A percentile compares a stretch with the other conserved stretches of the same genome.
phyloP scores from a whole-genome alignment of 2,329 filamentous ascomycete genomes.

The Talaromyces funiculosus region DNA sequence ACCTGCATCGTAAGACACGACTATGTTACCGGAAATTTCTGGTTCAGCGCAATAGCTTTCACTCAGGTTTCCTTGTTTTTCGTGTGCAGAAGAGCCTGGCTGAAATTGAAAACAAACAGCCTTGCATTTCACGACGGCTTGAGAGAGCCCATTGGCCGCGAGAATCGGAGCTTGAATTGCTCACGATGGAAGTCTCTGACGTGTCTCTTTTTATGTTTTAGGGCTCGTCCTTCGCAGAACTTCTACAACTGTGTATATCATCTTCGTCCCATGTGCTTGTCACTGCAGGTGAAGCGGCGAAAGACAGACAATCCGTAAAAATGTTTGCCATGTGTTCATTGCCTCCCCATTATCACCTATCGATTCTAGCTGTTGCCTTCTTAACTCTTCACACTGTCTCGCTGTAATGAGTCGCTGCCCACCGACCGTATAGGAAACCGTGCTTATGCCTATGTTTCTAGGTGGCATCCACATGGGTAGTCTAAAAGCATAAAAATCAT shows the following conservation, averaged over 20 bases:
- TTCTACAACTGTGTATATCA: not conserved
- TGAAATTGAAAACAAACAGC: slow-evolving; percentile 1
- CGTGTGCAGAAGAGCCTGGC: not conserved
- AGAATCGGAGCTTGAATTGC: not conserved
- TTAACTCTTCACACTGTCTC: not conserved
- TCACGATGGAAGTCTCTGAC: not conserved
- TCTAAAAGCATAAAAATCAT: not conserved
- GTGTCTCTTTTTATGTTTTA: not conserved
- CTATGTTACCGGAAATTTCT: not conserved
- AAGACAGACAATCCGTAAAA: not conserved
- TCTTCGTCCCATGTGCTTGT: not conserved
- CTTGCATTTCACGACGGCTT: slow-evolving; percentile 21
- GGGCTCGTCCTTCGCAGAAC: not conserved
- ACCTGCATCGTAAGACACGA: not conserved
- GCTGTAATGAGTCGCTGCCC: not conserved
- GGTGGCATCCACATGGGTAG: no score
- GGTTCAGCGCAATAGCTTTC: not conserved
- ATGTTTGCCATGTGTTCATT: not conserved
- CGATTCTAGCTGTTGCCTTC: no score
- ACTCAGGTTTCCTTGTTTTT: not conserved
- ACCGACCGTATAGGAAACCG: not conserved
- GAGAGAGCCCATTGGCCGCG: slow-evolving; percentile 30
- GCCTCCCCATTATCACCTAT: no score
- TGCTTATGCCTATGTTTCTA: no score
- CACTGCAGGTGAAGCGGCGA: not conserved